Conservation (phyloP, 106 monocot genomes). For the Allium fistulosum region DNA sequence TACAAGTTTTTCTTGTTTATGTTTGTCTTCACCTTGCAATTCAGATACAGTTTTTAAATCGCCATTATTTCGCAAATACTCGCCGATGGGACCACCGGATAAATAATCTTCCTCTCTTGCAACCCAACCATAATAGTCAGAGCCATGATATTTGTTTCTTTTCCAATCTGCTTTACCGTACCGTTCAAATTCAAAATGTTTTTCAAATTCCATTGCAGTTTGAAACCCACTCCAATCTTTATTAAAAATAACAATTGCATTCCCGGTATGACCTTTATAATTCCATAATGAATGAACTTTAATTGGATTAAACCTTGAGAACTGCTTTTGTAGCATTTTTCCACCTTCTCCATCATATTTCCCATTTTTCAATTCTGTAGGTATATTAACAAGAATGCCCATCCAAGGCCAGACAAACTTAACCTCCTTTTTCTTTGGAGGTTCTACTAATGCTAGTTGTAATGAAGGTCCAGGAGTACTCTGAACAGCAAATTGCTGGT, state of each 20-base stretch:
- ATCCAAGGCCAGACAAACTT: constrained; percentile 77
- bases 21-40: constrained; percentile 26
- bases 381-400: constrained; percentile 63
- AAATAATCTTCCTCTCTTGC: constrained; percentile 55
- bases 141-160: not conserved
- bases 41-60: constrained; percentile 57
- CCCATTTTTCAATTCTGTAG: constrained; percentile 34
- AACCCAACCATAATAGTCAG: constrained; percentile 58
- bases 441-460: constrained; percentile 8
- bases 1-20: constrained; percentile 40
- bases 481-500: constrained; percentile 16
- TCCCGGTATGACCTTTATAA: constrained; percentile 27
- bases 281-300: constrained; percentile 46
- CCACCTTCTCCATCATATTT: constrained; percentile 35
- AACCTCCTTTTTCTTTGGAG: constrained; percentile 6
- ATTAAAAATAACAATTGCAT: constrained; percentile 54
- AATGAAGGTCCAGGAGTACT: constrained; percentile 3
- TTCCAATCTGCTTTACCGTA: constrained; percentile 56
- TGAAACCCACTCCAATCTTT: constrained; percentile 75
- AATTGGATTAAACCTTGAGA: constrained; percentile 57
- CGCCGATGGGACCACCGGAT: constrained; percentile 24
- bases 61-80: constrained; percentile 49
- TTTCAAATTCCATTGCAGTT: constrained; percentile 80
- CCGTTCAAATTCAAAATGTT: constrained; percentile 39
- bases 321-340: constrained; percentile 28